Evolutionary conservation across 768 basidiomycete species (phyloP).

Genomic region (Melanogaster broomeanus): DNA sequence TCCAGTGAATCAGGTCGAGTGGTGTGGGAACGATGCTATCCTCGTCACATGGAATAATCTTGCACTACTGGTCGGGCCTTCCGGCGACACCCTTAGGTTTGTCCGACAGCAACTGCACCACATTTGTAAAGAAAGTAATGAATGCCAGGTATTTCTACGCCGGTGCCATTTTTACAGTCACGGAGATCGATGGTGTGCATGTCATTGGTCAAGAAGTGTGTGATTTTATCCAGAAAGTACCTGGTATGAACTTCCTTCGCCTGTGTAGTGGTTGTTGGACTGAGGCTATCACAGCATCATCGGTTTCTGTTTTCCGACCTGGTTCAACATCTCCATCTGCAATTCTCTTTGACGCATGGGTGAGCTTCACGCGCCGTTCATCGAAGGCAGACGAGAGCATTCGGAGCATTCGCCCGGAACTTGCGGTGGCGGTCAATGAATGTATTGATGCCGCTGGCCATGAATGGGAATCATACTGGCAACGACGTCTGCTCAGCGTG

Average conservation of each 20-base stretch:
- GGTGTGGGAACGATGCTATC: constrained; percentile 97
- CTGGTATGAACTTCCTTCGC: constrained; percentile 49
- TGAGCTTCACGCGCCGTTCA: constrained; percentile 78
- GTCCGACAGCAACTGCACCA: constrained; percentile 26
- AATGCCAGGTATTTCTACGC: constrained; percentile 73
- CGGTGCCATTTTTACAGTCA: constrained; percentile 74
- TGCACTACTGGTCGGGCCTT: constrained; percentile 88
- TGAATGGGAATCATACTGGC: constrained; percentile 92
- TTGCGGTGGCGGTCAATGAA: constrained; percentile 84
- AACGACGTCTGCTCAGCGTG: constrained; percentile 82
- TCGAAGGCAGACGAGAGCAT: constrained; percentile 95
- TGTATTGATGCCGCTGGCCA: constrained; percentile 92
- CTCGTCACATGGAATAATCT: constrained; percentile 79
- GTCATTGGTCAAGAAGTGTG: constrained; percentile 76
- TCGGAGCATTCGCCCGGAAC: constrained; percentile 81
- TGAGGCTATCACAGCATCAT: constrained; percentile 54
- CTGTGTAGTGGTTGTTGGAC: background rate
- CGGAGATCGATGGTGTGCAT: constrained; percentile 90
- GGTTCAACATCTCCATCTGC: constrained; percentile 92
- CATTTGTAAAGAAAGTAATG: constrained; percentile 11
- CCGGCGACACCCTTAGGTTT: constrained; percentile 82
- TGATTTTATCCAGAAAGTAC: constrained; percentile 93
- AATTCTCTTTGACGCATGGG: constrained; percentile 90
- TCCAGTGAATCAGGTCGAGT: constrained; percentile 71
- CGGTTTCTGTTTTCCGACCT: constrained; percentile 83